Base-by-base conservation (phyloP, 495 filamentous ascomycete species). In the Daldinia grandis region DNA sequence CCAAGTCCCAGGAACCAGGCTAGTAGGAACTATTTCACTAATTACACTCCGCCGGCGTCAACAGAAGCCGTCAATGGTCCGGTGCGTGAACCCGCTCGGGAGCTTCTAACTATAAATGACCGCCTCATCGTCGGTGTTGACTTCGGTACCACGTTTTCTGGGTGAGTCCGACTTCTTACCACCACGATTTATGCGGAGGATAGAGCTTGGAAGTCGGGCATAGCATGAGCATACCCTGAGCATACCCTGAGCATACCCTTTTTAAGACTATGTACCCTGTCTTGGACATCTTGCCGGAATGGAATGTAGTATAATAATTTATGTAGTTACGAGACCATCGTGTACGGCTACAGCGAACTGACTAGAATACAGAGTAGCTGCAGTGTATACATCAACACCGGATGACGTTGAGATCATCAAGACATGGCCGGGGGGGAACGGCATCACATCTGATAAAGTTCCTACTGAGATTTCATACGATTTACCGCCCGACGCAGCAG, bases 401-500 rank as follows among this genome's bases (percentile, higher is more conserved):
- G 90, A 93, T 67, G 90, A 93, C 74, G 82, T 93, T 55, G 91
- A 93, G 68, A 90, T 93, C 69, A 92, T 93, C 80, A 93, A 92
- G 76, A 90, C 88, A 30, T 93, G 91, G 91, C 91, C 91, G 3
- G 91, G 91, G 44, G 90, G 90, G 21, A 91, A 92, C 63, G 87
- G 88, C 56, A 90, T 90, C 76, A 90, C 89, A 24, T 90, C 87
- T 56, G 88, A 90, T 74, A 89, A 90, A 74, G 88, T 90, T 19
- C 88, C 88, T 0, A 89, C 87, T 31, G 87, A 89, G 73, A 84
- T 90, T 60, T 80, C 83, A 19, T 90, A 90, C 76, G 79, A 80
- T 37, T 62, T 79, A 37, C 81, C 82, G 7, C 50, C 81, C 47
- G 59, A 77, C 33, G 74, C 80, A 3, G 33, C 77, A 7, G 67